A percentile compares a stretch with the other conserved stretches of the same genome.
These are phyloP conservation scores for Candida ulmi DNA, from an alignment of 805 yeast species.

Conservation along the genomic window DNA sequence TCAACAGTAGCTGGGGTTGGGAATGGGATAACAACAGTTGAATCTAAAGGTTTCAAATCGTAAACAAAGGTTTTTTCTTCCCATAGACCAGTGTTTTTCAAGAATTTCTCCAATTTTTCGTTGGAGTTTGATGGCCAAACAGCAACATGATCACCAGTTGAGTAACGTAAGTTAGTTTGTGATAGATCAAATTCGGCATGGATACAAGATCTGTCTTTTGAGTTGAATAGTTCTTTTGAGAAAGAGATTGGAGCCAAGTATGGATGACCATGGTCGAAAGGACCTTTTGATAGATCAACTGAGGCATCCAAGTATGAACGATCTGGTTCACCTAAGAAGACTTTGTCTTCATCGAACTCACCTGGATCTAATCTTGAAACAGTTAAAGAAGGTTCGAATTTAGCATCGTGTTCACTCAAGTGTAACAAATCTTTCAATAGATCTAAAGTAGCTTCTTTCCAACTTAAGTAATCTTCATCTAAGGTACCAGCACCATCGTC, in stretches of 20 bases:
- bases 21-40: slow-evolving; percentile 58
- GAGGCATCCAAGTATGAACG: slow-evolving; percentile 31
- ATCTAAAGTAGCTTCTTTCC: slow-evolving; percentile 81
- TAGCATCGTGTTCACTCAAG: slow-evolving; percentile 74
- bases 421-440: slow-evolving; percentile 55
- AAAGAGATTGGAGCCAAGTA: slow-evolving; percentile 61
- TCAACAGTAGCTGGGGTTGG: slow-evolving; percentile 87
- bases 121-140: slow-evolving; percentile 89
- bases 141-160: slow-evolving; percentile 96
- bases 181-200: slow-evolving; percentile 87
- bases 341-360: slow-evolving; percentile 34
- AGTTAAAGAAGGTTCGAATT: slow-evolving; percentile 63
- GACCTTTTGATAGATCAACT: slow-evolving; percentile 46
- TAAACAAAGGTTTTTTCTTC: slow-evolving; percentile 51
- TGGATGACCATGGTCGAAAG: slow-evolving; percentile 79
- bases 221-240: slow-evolving; percentile 67
- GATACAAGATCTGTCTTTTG: slow-evolving; percentile 68
- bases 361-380: slow-evolving; percentile 35
- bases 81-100: slow-evolving; percentile 54
- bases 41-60: slow-evolving; percentile 62
- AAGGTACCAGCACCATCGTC: slow-evolving; percentile 93
- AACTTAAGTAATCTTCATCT: slow-evolving; percentile 89
- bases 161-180: slow-evolving; percentile 67
- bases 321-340: slow-evolving; percentile 77
- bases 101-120: slow-evolving; percentile 64